Evolutionary conservation across 2,329 filamentous ascomycete genomes (phyloP).

Genomic region (Chaetomiaceae sp.): DNA sequence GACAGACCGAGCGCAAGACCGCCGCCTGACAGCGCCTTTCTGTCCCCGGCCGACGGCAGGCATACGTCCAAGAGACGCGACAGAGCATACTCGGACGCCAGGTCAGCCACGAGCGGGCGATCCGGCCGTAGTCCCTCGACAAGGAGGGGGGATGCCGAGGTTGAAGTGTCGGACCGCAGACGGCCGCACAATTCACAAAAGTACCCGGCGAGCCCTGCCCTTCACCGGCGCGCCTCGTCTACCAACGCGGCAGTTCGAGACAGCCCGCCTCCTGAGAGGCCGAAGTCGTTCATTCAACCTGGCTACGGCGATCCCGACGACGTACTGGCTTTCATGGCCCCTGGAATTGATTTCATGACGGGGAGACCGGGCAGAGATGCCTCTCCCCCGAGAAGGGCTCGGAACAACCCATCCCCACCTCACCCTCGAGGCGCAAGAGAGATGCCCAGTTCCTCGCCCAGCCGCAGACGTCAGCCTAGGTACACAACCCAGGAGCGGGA

Average conservation of each 20-base stretch:
- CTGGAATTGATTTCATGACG: constrained; percentile 17
- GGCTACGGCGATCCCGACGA: constrained; percentile 19
- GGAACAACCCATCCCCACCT: constrained; percentile 32
- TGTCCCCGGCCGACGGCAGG: constrained; percentile 43
- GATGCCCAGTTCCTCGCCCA: constrained; percentile 29
- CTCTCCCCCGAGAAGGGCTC: constrained; percentile 28
- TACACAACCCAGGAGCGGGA: constrained; percentile 31
- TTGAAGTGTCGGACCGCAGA: constrained; percentile 20
- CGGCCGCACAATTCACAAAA: constrained; percentile 16
- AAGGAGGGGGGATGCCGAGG: constrained; percentile 16
- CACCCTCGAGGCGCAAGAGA: constrained; percentile 24
- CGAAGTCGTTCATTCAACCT: constrained; percentile 13
- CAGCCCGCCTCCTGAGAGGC: constrained; percentile 7
- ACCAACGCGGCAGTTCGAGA: constrained; percentile 12
- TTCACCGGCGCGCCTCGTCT: constrained; percentile 33
- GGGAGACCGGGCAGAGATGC: constrained; percentile 17
- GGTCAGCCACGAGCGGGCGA: constrained; percentile 12
- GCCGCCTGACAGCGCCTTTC: constrained; percentile 32
- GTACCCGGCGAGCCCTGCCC: constrained; percentile 16
- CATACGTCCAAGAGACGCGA: constrained; percentile 40
- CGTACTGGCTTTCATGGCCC: constrained; percentile 24
- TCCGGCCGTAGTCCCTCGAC: constrained; percentile 17
- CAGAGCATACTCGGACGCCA: constrained; percentile 37
- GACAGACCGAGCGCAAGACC: constrained; percentile 22
- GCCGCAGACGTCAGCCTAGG: constrained; percentile 24